Conservation (phyloP, 345 rosid species). For the Bruguiera sexangula region DNA sequence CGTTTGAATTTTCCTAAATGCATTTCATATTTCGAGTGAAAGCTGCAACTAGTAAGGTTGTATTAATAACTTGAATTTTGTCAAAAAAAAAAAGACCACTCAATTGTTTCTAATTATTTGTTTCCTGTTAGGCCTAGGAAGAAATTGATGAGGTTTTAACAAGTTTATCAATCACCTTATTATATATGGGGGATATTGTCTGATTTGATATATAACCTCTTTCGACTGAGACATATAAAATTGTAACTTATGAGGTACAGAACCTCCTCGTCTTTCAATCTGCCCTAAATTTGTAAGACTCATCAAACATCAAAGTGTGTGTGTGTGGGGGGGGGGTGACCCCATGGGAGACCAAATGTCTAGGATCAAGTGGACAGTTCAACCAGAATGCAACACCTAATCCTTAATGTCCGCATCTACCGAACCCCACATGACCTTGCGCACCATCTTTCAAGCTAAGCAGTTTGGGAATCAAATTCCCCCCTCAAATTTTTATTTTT, state of each 20-base stretch:
- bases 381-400: slow-evolving; percentile 22
- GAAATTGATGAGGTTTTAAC: neutral
- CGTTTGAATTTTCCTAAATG: no score
- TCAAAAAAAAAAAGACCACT: neutral
- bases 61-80: no score
- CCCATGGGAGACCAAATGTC: slow-evolving; percentile 35
- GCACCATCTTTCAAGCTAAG: slow-evolving; percentile 40
- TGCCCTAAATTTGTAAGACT: no score
- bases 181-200: no score
- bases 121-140: slow-evolving; percentile 6
- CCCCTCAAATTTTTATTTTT: neutral
- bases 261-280: no score
- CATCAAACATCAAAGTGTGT: neutral
- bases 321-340: slow-evolving; percentile 23
- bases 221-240: no score
- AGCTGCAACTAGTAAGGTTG: no score
- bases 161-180: no score
- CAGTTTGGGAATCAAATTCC: slow-evolving; percentile 1
- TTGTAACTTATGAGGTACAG: no score
- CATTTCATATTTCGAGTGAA: no score
- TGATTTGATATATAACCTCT: no score
- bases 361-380: slow-evolving; percentile 39
- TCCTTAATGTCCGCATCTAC: neutral
- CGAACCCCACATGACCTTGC: slow-evolving; percentile 24
- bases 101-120: no score